Percentiles rank a stretch among this genome's conserved stretches.
These are phyloP conservation scores for Pichia phayaonensis DNA, from an alignment of 805 yeast genomes.

Conservation along the genomic window DNA sequence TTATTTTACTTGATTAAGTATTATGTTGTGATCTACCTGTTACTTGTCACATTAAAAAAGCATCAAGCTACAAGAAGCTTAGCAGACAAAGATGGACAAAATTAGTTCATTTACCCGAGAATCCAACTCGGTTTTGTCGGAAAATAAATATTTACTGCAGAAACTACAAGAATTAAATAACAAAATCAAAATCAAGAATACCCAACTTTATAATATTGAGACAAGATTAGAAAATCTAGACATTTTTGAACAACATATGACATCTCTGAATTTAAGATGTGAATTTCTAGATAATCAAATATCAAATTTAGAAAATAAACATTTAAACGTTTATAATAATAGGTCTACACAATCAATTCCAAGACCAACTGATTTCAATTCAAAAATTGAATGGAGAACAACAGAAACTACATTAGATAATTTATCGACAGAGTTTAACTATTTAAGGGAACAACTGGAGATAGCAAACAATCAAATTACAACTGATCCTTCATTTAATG, in stretches of 20 bases:
- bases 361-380: conserved; percentile 3
- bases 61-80: not conserved
- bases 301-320: conserved; percentile 20
- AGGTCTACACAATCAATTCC: not conserved
- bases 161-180: conserved; percentile 15
- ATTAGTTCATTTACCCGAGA: not conserved
- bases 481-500: not conserved
- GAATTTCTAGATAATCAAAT: conserved; percentile 30
- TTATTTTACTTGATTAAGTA: not conserved
- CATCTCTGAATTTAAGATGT: conserved; percentile 26
- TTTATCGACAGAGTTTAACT: conserved; percentile 33
- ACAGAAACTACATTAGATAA: conserved; percentile 40
- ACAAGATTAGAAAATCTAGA: conserved; percentile 21
- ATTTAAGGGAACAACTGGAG: conserved; percentile 24
- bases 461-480: conserved; percentile 15
- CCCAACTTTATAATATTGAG: conserved; percentile 17
- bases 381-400: conserved; percentile 37
- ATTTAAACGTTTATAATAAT: not conserved
- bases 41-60: not conserved
- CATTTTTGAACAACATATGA: conserved; percentile 25
- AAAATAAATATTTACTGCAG: conserved; percentile 14
- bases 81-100: not conserved
- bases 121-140: not conserved
- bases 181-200: conserved; percentile 16
- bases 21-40: not conserved